These are phyloP conservation scores for Magnusiomyces suaveolens DNA, from an alignment of 1,139 yeast genomes.

Conservation along the genomic window DNA sequence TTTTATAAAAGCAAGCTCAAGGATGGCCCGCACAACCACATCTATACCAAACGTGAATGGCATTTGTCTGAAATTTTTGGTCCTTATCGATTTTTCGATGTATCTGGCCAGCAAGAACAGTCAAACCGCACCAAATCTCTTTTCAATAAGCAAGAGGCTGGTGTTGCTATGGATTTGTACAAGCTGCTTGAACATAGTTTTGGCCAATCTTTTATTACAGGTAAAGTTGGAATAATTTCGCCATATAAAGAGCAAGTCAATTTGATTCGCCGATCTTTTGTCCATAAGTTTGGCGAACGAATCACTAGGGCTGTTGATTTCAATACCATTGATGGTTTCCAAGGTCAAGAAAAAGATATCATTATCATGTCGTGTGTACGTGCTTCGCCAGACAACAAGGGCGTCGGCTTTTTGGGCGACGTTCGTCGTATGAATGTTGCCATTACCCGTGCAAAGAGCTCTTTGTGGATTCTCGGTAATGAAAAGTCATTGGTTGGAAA, in stretches of 20 bases:
- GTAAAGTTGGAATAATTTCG: slow-evolving; percentile 79
- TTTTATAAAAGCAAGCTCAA: slow-evolving; percentile 63
- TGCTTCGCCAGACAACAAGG: slow-evolving; percentile 43
- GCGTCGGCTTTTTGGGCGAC: slow-evolving; percentile 85
- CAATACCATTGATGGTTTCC: slow-evolving; percentile 94
- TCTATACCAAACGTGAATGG: slow-evolving; percentile 68
- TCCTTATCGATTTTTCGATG: slow-evolving; percentile 76
- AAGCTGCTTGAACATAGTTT: slow-evolving; percentile 16
- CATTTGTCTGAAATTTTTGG: slow-evolving; percentile 45
- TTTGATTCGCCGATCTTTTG: slow-evolving; percentile 48
- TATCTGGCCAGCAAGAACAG: slow-evolving; percentile 53
- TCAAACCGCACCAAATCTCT: slow-evolving; percentile 13
- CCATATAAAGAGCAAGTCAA: slow-evolving; percentile 86
- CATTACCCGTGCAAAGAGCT: slow-evolving; percentile 80
- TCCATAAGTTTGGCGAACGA: slow-evolving; percentile 48
- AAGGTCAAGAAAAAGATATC: slow-evolving; percentile 94
- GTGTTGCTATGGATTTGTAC: slow-evolving; percentile 38
- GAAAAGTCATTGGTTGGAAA: slow-evolving; percentile 45
- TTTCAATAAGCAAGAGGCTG: slow-evolving; percentile 13
- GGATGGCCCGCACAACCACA: slow-evolving; percentile 67
- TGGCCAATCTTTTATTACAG: slow-evolving; percentile 42
- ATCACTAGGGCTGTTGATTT: slow-evolving; percentile 67
- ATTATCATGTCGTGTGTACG: slow-evolving; percentile 92
- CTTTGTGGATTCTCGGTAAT: slow-evolving; percentile 87
- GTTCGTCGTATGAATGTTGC: slow-evolving; percentile 93